Evolutionary conservation across 73 alveolate species (phyloP), one percentile per base, ranked within the genome.

Genomic region (Stentor roeselii): DNA sequence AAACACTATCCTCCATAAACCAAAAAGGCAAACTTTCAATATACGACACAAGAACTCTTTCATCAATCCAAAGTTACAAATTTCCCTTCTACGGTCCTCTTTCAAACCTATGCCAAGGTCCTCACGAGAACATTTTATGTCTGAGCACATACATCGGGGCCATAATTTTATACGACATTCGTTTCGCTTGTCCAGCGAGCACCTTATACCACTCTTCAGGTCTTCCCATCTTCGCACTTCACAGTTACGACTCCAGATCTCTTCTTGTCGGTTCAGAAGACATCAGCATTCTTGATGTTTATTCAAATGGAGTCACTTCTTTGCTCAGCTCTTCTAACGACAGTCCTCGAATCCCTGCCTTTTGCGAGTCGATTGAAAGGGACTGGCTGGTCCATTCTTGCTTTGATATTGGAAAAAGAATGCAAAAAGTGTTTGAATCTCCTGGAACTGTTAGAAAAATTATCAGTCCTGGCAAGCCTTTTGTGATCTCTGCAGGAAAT

Each of bases 91-190:
- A 32, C 11, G 80, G 80, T 1, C 11, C 34, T 27, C 21, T 67
- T 67, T 67, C 80, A 67, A 30, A 36, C 14, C 11, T 67, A 21
- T 67, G 80, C 2, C 27, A 14, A 67, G 80, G 80, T 0, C 80
- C 80, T 21, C 42, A n/a, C 34, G 27, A 21, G 14, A 34, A 34
- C 21, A 32, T 34, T 21, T 2, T 67, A 67, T 36, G 50, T 2
- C 41, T 67, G 27, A 40, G 80, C 3, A 67, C 80, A n/a, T 67
- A 27, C 27, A 27, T 40, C 34, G 41, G 80, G 37, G 21, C n/a
- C 34, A 14, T 67, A 30, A 21, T 67, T 21, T 30, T 67, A 30
- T 67, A 67, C 34, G 80, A 67, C 2, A 21, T 67, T 1, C n/a
- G 80, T 21, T 67, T 67, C 34, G 37, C n/a, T 67, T 67, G 41